Percentiles rank a stretch among this genome's conserved stretches.
These are phyloP conservation scores for Pseudisothecium myosuroides DNA, from an alignment of 225 moss, liverwort and hornwort genomes.

Conservation along the genomic window DNA sequence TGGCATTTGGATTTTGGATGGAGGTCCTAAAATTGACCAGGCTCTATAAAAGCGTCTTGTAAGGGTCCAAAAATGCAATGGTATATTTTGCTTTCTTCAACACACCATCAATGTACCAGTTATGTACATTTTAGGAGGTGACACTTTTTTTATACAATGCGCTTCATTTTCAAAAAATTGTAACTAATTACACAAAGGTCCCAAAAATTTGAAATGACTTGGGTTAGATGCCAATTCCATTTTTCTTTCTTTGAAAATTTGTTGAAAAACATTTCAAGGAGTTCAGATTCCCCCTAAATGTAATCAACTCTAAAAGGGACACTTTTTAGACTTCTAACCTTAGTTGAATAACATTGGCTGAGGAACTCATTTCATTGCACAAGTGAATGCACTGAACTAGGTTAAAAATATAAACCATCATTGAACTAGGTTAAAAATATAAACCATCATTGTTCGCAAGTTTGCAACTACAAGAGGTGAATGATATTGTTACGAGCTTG, in stretches of 20 bases:
- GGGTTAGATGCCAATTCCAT: background rate
- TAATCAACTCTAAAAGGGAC: rapidly evolving
- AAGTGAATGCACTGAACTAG: rapidly evolving
- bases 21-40: background rate
- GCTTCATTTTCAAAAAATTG: background rate
- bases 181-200: background rate
- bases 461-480: background rate
- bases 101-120: background rate
- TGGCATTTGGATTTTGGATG: too few species aligned
- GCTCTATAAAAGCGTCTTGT: background rate
- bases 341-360: background rate
- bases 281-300: rapidly evolving
- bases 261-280: background rate
- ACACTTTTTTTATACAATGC: rapidly evolving
- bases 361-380: background rate
- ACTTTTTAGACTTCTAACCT: background rate
- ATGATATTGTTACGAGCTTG: background rate
- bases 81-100: background rate
- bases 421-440: background rate
- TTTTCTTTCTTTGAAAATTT: background rate
- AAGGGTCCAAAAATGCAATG: background rate
- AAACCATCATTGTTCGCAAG: background rate
- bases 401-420: background rate
- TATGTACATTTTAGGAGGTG: background rate
- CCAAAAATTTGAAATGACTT: background rate